Percentiles rank a stretch among this genome's conserved stretches.
Conservation (phyloP, 257 asterid species). For the Handroanthus guayacan region DNA sequence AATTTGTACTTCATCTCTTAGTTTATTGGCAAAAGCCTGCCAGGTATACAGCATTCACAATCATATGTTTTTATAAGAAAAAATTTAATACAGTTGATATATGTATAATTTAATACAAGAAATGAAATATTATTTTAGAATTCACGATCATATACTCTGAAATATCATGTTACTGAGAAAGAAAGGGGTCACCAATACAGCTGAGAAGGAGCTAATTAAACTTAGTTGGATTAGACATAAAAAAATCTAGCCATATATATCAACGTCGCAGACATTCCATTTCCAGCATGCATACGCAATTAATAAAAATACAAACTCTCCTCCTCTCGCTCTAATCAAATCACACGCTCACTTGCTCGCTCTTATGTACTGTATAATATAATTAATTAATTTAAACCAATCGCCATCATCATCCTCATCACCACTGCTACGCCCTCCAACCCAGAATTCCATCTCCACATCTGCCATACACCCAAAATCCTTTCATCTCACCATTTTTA, state of each 20-base stretch:
- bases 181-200: neutral
- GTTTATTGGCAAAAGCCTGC: too few species aligned
- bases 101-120: too few species aligned
- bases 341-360: slow-evolving; percentile 3
- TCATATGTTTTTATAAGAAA: too few species aligned
- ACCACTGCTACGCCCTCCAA: slow-evolving; percentile 41
- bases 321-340: slow-evolving; percentile 14
- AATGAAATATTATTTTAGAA: too few species aligned
- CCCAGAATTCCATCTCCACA: slow-evolving; percentile 57
- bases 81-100: too few species aligned
- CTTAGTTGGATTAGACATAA: slow-evolving; percentile 15
- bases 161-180: too few species aligned
- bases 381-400: neutral
- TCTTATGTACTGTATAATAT: neutral
- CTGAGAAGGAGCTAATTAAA: neutral
- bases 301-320: neutral
- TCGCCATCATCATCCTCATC: neutral
- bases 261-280: slow-evolving; percentile 30
- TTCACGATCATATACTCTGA: too few species aligned
- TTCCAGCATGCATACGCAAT: slow-evolving; percentile 32
- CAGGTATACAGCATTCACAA: too few species aligned
- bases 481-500: slow-evolving; percentile 45
- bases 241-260: slow-evolving; percentile 1
- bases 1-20: too few species aligned
- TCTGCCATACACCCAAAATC: slow-evolving; percentile 66